Evolutionary conservation across 164 flowering plant genomes (phyloP).

Genomic region (Stephania yunnanensis): DNA sequence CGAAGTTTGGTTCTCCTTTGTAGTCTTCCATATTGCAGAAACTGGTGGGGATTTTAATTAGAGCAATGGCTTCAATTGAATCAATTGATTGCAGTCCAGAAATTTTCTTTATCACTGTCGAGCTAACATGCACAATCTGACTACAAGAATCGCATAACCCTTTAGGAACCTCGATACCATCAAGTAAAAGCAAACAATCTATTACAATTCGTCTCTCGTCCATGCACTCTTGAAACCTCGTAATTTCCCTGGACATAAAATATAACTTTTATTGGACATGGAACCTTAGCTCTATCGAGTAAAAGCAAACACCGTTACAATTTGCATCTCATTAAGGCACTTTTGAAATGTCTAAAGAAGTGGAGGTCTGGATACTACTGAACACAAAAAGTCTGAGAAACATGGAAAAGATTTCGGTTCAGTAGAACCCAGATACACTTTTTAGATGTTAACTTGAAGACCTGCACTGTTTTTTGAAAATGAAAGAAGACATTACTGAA

Average conservation of each 20-base stretch:
- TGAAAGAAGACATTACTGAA: too few relatives aligned
- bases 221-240: slow-evolving; percentile 33
- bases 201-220: slow-evolving; percentile 26
- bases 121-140: slow-evolving; percentile 52
- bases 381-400: too few relatives aligned
- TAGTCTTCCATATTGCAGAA: slow-evolving; percentile 36
- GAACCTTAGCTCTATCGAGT: not conserved
- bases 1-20: slow-evolving; percentile 26
- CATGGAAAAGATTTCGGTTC: too few relatives aligned
- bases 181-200: slow-evolving; percentile 63
- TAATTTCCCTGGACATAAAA: slow-evolving; percentile 55
- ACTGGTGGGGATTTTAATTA: slow-evolving; percentile 61
- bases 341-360: not conserved
- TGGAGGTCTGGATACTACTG: too few relatives aligned
- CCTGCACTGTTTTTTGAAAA: too few relatives aligned
- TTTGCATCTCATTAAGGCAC: not conserved
- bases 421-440: too few relatives aligned
- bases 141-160: slow-evolving; percentile 27
- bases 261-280: not conserved
- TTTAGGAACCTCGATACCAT: slow-evolving; percentile 48
- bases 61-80: slow-evolving; percentile 65
- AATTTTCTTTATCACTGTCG: slow-evolving; percentile 69
- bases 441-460: too few relatives aligned
- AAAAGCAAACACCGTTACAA: not conserved
- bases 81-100: slow-evolving; percentile 75